Conservation (phyloP, 1,284 basidiomycete species). For the Neonothopanus nambi region DNA sequence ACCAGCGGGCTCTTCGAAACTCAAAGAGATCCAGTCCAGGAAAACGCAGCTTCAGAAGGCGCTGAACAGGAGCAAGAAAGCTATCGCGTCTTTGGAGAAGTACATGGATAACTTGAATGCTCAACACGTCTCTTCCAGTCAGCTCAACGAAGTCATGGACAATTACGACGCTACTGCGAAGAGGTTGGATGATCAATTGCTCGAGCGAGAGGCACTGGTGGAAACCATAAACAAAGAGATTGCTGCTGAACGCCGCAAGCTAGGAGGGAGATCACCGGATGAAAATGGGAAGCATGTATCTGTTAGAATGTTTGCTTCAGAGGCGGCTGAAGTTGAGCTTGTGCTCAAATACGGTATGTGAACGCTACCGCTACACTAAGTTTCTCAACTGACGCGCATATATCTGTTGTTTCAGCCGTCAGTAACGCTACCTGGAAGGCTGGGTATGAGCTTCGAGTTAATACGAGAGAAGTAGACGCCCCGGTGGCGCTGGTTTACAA, state of each 20-base stretch:
- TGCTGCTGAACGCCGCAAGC: not conserved
- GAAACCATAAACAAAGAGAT: slow-evolving; percentile 15
- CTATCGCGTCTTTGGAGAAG: slow-evolving; percentile 27
- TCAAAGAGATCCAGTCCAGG: slow-evolving; percentile 24
- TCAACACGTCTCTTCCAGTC: slow-evolving; percentile 28
- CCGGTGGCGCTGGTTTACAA: not conserved
- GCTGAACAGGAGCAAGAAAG: slow-evolving; percentile 21
- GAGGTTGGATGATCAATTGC: slow-evolving; percentile 32
- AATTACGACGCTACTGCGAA: slow-evolving; percentile 31
- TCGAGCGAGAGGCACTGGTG: slow-evolving; percentile 21
- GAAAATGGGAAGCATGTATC: slow-evolving; percentile 26
- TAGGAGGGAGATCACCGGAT: not conserved
- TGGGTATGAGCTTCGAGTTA: slow-evolving; percentile 1
- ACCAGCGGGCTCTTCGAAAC: slow-evolving; percentile 7
- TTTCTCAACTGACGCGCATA: not conserved
- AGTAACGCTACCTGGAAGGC: not conserved
- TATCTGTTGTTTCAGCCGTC: not conserved
- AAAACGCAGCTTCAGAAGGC: slow-evolving; percentile 1
- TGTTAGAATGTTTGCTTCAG: slow-evolving; percentile 34
- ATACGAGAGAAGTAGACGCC: not conserved
- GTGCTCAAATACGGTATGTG: slow-evolving; percentile 35
- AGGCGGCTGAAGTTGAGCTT: slow-evolving; percentile 34
- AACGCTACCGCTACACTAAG: not conserved
- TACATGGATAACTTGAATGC: slow-evolving; percentile 33
- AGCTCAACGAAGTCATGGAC: slow-evolving; percentile 32